Conservation (phyloP, 208 protist genomes). For the Trypanosoma conorhini region DNA sequence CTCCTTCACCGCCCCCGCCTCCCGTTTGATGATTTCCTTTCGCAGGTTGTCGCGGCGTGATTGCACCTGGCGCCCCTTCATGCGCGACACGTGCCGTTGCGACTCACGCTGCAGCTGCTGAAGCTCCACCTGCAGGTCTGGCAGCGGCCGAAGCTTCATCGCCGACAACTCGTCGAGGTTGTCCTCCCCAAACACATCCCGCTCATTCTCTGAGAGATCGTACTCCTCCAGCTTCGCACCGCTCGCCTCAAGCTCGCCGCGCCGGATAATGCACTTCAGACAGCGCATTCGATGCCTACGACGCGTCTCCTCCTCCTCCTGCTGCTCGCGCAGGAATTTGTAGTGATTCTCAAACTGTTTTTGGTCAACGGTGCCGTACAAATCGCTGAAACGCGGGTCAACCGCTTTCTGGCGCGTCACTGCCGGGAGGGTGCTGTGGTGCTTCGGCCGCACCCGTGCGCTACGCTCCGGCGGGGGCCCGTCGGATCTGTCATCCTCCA, state of each 20-base stretch:
- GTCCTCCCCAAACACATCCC: conserved; percentile 75
- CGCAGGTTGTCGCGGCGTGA: conserved; percentile 42
- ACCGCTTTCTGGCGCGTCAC: conserved; percentile 21
- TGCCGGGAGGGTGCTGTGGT: background rate
- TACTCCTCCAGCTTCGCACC: conserved; percentile 77
- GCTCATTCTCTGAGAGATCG: conserved; percentile 79
- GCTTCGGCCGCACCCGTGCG: conserved; percentile 50
- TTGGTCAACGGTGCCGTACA: conserved; percentile 49
- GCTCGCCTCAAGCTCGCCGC: conserved; percentile 63
- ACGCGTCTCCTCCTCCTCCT: conserved; percentile 66
- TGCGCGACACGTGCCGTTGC: conserved; percentile 55
- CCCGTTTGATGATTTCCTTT: conserved; percentile 65
- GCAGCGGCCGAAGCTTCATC: conserved; percentile 60
- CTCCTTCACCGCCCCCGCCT: conserved; percentile 69
- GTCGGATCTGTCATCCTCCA: conserved; percentile 42
- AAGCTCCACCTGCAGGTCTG: conserved; percentile 52
- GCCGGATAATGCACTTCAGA: conserved; percentile 65
- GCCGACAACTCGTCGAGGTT: conserved; percentile 52
- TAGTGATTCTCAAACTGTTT: conserved; percentile 77
- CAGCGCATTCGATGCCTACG: conserved; percentile 70
- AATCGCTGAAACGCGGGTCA: conserved; percentile 83
- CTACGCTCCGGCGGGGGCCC: conserved; percentile 70
- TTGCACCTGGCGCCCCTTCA: conserved; percentile 39
- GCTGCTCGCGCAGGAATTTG: conserved; percentile 74
- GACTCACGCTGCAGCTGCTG: conserved; percentile 70